Conservation (phyloP, 306 rosid species). For the Amphicarpaea edgeworthii region DNA sequence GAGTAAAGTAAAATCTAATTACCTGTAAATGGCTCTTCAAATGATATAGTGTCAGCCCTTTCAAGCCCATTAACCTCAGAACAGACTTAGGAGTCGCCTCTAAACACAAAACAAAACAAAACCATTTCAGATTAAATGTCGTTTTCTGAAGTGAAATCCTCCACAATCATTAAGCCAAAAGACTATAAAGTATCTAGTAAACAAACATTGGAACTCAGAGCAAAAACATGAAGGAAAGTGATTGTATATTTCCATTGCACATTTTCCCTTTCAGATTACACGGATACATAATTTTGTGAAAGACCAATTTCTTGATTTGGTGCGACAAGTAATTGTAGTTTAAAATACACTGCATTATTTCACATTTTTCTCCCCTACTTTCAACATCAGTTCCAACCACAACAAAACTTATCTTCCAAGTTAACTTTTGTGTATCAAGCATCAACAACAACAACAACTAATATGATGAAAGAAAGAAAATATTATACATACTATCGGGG, state of each 20-base stretch:
- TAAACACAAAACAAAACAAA: constrained; percentile 50
- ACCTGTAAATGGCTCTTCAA: constrained; percentile 99
- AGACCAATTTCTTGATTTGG: no score
- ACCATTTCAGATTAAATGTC: constrained; percentile 38
- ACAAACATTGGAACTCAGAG: background rate
- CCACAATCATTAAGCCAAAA: background rate
- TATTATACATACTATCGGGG: constrained; percentile 75
- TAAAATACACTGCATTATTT: background rate
- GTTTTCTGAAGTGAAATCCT: background rate
- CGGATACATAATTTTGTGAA: background rate
- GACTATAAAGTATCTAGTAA: background rate
- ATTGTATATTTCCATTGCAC: background rate
- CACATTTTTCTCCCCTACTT: background rate
- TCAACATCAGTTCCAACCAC: constrained; percentile 4
- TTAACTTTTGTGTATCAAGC: background rate
- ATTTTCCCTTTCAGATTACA: background rate
- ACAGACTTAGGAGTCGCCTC: constrained; percentile 98
- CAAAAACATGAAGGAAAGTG: constrained; percentile 19
- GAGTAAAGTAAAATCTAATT: constrained; percentile 9
- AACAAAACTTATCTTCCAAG: constrained; percentile 6
- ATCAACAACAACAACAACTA: background rate
- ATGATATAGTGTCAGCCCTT: constrained; percentile 95
- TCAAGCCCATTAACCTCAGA: constrained; percentile 88
- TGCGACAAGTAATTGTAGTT: no score
- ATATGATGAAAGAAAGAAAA: background rate